Conservation (phyloP, 768 basidiomycete species). For the Roridomyces roridus region DNA sequence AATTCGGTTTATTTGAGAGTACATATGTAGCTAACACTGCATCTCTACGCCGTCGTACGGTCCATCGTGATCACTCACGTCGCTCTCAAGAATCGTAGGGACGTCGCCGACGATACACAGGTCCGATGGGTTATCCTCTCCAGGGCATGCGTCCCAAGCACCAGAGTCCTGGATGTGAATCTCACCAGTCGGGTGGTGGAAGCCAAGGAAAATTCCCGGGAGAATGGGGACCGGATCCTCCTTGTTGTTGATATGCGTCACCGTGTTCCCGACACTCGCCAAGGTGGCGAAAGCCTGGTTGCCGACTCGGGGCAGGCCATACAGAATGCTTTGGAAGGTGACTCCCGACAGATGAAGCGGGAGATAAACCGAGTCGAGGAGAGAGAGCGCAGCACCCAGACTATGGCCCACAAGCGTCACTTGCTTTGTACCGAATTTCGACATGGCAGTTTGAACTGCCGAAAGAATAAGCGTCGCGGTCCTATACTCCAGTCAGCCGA, state of each 20-base stretch:
- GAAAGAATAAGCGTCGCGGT: background rate
- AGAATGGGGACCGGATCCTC: slow-evolving; percentile 37
- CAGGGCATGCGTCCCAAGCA: no score
- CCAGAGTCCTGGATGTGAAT: slow-evolving; percentile 40
- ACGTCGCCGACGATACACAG: no score
- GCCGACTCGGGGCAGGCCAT: slow-evolving; percentile 57
- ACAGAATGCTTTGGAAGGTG: slow-evolving; percentile 42
- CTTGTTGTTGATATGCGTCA: slow-evolving; percentile 71
- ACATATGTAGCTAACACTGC: no score
- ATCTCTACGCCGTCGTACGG: no score
- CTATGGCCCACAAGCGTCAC: background rate
- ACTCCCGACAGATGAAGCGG: slow-evolving; percentile 52
- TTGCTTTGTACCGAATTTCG: background rate
- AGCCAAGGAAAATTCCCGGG: slow-evolving; percentile 46
- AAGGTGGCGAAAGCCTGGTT: slow-evolving; percentile 69
- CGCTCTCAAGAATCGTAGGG: no score
- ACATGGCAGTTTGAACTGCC: background rate
- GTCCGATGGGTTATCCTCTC: no score
- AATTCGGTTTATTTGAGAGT: no score
- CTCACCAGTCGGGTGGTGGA: slow-evolving; percentile 47
- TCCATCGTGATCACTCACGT: no score
- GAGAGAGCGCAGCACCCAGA: slow-evolving; percentile 56
- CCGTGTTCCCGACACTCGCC: slow-evolving; percentile 52
- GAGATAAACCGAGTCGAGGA: slow-evolving; percentile 63
- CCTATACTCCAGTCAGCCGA: background rate